Evolutionary conservation across 2,329 filamentous ascomycete species (phyloP).

Genomic region (Grosmannia serpens): DNA sequence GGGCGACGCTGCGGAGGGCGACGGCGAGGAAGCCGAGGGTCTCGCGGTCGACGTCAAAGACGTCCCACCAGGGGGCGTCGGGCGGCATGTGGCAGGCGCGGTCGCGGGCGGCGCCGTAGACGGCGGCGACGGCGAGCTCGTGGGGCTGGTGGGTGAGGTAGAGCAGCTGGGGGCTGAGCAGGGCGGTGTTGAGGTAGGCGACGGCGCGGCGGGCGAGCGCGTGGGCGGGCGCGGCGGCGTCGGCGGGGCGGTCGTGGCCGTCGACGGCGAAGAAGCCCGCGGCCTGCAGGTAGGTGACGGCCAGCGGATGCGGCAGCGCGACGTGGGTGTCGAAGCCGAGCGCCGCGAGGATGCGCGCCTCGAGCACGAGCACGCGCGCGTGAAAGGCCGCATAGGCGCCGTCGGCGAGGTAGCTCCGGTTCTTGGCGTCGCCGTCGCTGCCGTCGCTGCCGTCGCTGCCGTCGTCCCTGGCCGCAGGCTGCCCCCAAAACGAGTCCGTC

Average conservation of each 20-base stretch:
- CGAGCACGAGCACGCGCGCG: constrained; percentile 55
- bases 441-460: too few species aligned
- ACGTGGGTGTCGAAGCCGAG: constrained; percentile 79
- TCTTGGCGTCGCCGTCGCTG: background rate
- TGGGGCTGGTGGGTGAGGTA: constrained; percentile 89
- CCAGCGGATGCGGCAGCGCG: constrained; percentile 72
- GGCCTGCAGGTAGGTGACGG: constrained; percentile 85
- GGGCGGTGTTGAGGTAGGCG: constrained; percentile 71
- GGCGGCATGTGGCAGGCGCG: constrained; percentile 60
- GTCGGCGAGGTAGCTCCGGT: constrained; percentile 56
- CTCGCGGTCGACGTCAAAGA: constrained; percentile 91
- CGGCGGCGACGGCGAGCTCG: constrained; percentile 72
- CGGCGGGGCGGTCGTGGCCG: background rate
- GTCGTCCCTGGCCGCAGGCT: background rate
- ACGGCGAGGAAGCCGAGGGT: constrained; percentile 89
- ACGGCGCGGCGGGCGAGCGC: constrained; percentile 52
- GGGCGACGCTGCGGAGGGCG: constrained; percentile 66
- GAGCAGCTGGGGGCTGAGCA: constrained; percentile 78
- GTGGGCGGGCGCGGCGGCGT: constrained; percentile 31
- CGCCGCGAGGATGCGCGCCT: constrained; percentile 63
- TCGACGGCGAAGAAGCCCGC: constrained; percentile 51
- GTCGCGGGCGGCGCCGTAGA: constrained; percentile 82
- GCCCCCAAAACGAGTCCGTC: constrained; percentile 13
- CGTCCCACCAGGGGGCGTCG: constrained; percentile 88
- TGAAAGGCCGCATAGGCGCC: constrained; percentile 56